Percentiles rank a stretch among this genome's conserved stretches.
phyloP scores from a whole-genome alignment of 805 yeast genomes.

The Metschnikowia cubensis region DNA sequence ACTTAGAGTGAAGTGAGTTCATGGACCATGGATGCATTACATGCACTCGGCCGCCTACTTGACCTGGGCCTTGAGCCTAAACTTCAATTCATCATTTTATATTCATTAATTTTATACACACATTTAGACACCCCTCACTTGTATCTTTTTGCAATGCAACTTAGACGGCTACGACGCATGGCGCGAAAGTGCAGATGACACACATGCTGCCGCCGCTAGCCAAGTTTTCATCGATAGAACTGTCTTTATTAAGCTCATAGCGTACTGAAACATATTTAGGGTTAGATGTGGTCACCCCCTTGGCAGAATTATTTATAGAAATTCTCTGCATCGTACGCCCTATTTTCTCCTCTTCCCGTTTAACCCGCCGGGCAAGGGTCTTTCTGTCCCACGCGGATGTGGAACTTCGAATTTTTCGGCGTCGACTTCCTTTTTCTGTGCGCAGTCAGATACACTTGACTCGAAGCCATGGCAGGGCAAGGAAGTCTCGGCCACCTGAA shows the following conservation, averaged over 20 bases:
- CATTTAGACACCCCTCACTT: background rate
- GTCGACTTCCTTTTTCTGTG: background rate
- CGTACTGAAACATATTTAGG: background rate
- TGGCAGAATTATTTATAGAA: too few relatives aligned
- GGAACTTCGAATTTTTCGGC: background rate
- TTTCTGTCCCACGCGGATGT: background rate
- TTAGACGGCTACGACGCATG: slow-evolving; percentile 1
- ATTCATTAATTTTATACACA: background rate
- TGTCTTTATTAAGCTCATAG: background rate
- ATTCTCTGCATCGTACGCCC: too few relatives aligned
- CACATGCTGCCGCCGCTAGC: background rate
- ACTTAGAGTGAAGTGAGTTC: background rate
- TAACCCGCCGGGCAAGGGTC: background rate
- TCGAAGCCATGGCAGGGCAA: background rate
- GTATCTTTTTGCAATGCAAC: background rate
- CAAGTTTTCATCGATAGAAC: background rate
- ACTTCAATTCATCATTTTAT: slow-evolving; percentile 1
- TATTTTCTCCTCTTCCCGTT: too few relatives aligned
- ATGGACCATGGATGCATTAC: background rate
- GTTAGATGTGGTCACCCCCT: background rate
- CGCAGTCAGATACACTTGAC: slow-evolving; percentile 1
- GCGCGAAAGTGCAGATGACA: background rate
- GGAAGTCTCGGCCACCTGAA: background rate
- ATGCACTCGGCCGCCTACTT: background rate
- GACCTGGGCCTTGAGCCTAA: background rate